Evolutionary conservation across 176 grass and related monocot species (phyloP).

Genomic region (Dendrocalamus sinicus): DNA sequence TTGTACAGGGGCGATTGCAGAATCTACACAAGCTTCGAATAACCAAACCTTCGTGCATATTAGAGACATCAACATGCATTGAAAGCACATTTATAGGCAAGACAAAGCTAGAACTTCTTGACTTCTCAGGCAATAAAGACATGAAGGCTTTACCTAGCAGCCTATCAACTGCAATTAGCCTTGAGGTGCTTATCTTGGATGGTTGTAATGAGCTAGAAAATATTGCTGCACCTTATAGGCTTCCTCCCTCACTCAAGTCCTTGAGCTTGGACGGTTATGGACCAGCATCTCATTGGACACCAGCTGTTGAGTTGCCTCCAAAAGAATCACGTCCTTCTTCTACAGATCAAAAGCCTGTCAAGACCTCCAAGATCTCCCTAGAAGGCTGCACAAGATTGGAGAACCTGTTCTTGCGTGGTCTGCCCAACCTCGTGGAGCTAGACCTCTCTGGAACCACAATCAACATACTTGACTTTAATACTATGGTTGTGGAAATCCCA

Average conservation of each 20-base stretch:
- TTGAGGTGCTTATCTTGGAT: not conserved
- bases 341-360: not conserved
- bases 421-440: constrained; percentile 17
- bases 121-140: too few species aligned
- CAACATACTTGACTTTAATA: constrained; percentile 23
- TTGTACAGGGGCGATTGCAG: too few species aligned
- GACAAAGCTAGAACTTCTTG: too few species aligned
- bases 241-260: not conserved
- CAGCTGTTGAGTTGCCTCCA: too few species aligned
- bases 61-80: not conserved
- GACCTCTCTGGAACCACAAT: constrained; percentile 22
- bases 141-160: too few species aligned
- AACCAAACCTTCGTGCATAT: not conserved
- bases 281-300: too few species aligned
- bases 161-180: too few species aligned
- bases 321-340: too few species aligned
- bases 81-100: too few species aligned
- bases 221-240: too few species aligned
- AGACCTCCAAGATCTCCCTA: too few species aligned
- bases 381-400: not conserved
- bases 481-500: constrained; percentile 8
- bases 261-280: constrained; percentile 34
- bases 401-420: not conserved
- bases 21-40: constrained; percentile 23
- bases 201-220: too few species aligned